These are phyloP conservation scores for Aethionema arabicum DNA, from an alignment of 345 rosid species.

Conservation along the genomic window DNA sequence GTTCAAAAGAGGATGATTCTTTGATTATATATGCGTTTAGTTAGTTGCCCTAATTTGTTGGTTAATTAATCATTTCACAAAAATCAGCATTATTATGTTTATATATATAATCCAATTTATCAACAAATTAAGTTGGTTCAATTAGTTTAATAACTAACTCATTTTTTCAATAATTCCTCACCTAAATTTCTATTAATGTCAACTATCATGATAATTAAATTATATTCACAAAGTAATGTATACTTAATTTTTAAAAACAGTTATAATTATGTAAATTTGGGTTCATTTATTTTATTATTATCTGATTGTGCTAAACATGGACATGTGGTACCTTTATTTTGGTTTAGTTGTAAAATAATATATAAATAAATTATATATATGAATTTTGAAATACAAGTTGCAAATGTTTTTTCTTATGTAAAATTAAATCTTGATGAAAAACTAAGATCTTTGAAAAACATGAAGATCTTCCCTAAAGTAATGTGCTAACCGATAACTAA, in stretches of 20 bases:
- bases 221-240: background rate
- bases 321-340: constrained; percentile 16
- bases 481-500: constrained; percentile 27
- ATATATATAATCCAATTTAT: background rate
- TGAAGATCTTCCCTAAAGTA: constrained; percentile 30
- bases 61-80: background rate
- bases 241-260: too few relatives aligned
- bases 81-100: constrained; percentile 10
- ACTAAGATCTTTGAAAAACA: constrained; percentile 31
- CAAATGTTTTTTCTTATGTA: background rate
- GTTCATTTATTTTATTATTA: too few relatives aligned
- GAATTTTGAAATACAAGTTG: constrained; percentile 13
- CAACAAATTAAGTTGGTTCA: constrained; percentile 26
- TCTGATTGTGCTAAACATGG: constrained; percentile 10
- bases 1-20: constrained; percentile 8
- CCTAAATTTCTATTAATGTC: background rate
- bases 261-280: too few relatives aligned
- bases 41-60: constrained; percentile 16
- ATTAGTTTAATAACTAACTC: constrained; percentile 11
- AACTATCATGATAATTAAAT: constrained; percentile 2
- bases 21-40: background rate
- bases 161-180: background rate
- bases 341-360: background rate
- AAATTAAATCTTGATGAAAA: background rate
- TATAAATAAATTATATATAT: background rate